A percentile compares a stretch with the other conserved stretches of the same genome.
These are phyloP conservation scores for Picea engelmannii DNA, from an alignment of 83 land plant genomes.

Conservation along the genomic window DNA sequence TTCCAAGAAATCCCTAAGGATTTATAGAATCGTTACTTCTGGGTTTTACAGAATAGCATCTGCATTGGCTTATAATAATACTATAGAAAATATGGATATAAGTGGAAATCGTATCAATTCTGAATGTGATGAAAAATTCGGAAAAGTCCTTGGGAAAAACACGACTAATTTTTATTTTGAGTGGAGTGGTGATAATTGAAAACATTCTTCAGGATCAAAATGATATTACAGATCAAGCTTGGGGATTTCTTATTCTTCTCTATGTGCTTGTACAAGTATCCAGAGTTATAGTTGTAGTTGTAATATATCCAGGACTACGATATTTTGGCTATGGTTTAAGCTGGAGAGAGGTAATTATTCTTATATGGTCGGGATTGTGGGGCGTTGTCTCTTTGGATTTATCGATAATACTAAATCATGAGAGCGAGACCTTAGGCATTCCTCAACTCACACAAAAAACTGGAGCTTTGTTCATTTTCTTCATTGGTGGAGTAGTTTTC, in stretches of 20 bases:
- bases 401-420: constrained; percentile 74
- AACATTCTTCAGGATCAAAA: too few species aligned
- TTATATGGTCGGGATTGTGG: constrained; percentile 90
- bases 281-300: constrained; percentile 21
- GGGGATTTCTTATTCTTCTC: constrained; percentile 82
- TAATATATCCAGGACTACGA: too few species aligned
- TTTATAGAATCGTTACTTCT: constrained; percentile 37
- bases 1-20: constrained; percentile 34
- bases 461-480: too few species aligned
- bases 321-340: constrained; percentile 93
- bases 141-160: constrained; percentile 52
- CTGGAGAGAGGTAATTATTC: constrained; percentile 87
- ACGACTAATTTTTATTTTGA: too few species aligned
- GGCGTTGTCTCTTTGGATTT: constrained; percentile 95
- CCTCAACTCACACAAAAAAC: too few species aligned
- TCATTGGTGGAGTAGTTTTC: too few species aligned
- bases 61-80: constrained; percentile 53
- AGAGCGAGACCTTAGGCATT: too few species aligned
- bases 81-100: constrained; percentile 25
- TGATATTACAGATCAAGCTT: constrained; percentile 58
- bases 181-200: too few species aligned
- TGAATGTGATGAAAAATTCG: constrained; percentile 59
- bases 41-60: neutral
- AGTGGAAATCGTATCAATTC: constrained; percentile 50
- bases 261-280: constrained; percentile 82